Percentiles rank a stretch among this genome's conserved stretches.
phyloP scores from a whole-genome alignment of 1,139 yeast species.

The Geotrichum macrosporum region DNA sequence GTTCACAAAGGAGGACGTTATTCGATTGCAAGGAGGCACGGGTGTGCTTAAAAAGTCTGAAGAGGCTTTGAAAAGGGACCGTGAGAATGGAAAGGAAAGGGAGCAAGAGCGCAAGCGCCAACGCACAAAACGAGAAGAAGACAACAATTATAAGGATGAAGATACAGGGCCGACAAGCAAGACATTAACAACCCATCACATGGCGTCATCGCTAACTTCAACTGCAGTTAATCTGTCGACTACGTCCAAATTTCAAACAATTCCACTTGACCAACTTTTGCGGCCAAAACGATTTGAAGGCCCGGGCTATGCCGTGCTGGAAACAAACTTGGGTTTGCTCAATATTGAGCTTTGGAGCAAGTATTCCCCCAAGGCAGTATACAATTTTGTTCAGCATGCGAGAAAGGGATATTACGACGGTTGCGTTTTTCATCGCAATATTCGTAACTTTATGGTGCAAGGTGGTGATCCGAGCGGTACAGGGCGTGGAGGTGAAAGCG shows the following conservation, averaged over 20 bases:
- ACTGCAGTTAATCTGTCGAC: constrained; percentile 35
- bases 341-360: constrained; percentile 40
- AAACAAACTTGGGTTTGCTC: constrained; percentile 43
- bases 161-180: constrained; percentile 3
- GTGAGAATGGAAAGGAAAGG: constrained; percentile 11
- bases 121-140: constrained; percentile 6
- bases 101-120: neutral
- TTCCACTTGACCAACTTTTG: constrained; percentile 31
- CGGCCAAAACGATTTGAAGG: constrained; percentile 33
- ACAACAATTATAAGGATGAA: neutral
- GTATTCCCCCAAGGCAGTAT: constrained; percentile 45
- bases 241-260: constrained; percentile 25
- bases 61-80: constrained; percentile 12
- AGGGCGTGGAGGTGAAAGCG: constrained; percentile 44
- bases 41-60: constrained; percentile 25
- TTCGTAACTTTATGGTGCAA: constrained; percentile 49
- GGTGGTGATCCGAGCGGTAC: constrained; percentile 52
- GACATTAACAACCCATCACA: constrained; percentile 33
- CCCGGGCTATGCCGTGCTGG: constrained; percentile 38
- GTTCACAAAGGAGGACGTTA: constrained; percentile 34
- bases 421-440: constrained; percentile 46
- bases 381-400: constrained; percentile 44
- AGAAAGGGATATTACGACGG: constrained; percentile 42
- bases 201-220: constrained; percentile 38
- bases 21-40: constrained; percentile 32